Base-by-base conservation (phyloP, 257 asterid genomes). In the Nicotiana knightiana region DNA sequence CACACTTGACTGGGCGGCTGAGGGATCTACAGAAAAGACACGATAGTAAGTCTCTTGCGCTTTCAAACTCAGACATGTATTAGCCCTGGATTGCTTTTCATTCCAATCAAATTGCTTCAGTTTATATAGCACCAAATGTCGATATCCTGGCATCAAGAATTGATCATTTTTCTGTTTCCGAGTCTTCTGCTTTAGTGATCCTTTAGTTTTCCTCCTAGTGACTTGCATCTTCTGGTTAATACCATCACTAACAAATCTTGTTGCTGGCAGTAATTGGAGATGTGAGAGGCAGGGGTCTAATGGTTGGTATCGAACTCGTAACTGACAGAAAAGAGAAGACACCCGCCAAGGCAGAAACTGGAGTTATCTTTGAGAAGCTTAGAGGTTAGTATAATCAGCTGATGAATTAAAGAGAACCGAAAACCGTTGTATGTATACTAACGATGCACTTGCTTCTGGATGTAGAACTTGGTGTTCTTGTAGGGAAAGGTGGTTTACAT, bases 281-380 rank as follows among this genome's bases (percentile, higher is more conserved):
- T 58, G 97, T 94, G 80, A 90, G 99, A 83, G 99, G 98, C 80
- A 89, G 97, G 77, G 99, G 99, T 75, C 83, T 96, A 79, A 96
- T 96, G 98, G 91, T 94, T 21, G 99, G 99, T 9, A 66, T 96
- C 51, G 99, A 96, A 85, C 92, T 96, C 15, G 99, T 96, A 88
- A 91, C 95, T 12, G 97, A 94, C 84, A 86, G 92, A 85, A 79
- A 84, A 83, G 80, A 86, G 46, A 96, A 96, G 88, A 87, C 94
- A 15, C 99, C 99, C 1, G 98, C 97, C 61, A 96, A 94, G 87
- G 94, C 97, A 79, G 99, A 96, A 86, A 96, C 98, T 65, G 97
- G 92, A 6, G 87, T 92, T 37, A 46, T 96, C 63, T 92, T 96
- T 79, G 98, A 96, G 87, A 92, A 90, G 70, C 98, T 96, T 12